phyloP scores from a whole-genome alignment of 768 basidiomycete species.

The Mycena epipterygia region DNA sequence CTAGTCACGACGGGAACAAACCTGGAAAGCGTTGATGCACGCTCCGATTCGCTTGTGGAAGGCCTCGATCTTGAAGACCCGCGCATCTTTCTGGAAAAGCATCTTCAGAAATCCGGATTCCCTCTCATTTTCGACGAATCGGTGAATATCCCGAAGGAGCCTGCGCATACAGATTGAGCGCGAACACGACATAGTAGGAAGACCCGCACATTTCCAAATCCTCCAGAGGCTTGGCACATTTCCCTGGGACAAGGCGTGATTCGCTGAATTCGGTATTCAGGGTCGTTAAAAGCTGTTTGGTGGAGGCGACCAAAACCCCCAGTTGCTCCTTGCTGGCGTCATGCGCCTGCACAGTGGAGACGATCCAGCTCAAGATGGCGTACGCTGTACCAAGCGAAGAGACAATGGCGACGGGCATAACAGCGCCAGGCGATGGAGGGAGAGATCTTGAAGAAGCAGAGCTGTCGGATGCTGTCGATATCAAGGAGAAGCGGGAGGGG shows the following conservation, averaged over 20 bases:
- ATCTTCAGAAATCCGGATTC: conserved; percentile 7
- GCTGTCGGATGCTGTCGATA: neutral
- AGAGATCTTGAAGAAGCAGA: neutral
- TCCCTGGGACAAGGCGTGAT: conserved; percentile 2
- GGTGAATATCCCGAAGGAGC: conserved; percentile 14
- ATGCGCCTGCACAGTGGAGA: neutral
- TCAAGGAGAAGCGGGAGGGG: neutral
- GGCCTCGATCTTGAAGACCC: conserved; percentile 13
- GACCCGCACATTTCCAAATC: conserved; percentile 8
- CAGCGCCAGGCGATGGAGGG: neutral
- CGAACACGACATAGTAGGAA: neutral
- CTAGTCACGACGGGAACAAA: neutral
- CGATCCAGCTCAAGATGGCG: conserved; percentile 2
- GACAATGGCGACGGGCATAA: conserved; percentile 7
- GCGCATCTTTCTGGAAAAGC: conserved; percentile 13
- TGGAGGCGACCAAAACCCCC: neutral
- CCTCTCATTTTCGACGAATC: conserved; percentile 6
- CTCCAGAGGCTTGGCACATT: conserved; percentile 1
- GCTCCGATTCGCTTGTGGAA: conserved; percentile 15
- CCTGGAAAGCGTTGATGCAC: conserved; percentile 10
- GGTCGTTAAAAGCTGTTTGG: conserved; percentile 17
- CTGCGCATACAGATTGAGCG: conserved; percentile 4
- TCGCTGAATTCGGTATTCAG: conserved; percentile 25
- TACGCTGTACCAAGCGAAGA: neutral
- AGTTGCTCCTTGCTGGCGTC: conserved; percentile 18